Evolutionary conservation across 2,329 filamentous ascomycete species (phyloP), one percentile per base, ranked within the genome.

Genomic region (Zalaria obscura): DNA sequence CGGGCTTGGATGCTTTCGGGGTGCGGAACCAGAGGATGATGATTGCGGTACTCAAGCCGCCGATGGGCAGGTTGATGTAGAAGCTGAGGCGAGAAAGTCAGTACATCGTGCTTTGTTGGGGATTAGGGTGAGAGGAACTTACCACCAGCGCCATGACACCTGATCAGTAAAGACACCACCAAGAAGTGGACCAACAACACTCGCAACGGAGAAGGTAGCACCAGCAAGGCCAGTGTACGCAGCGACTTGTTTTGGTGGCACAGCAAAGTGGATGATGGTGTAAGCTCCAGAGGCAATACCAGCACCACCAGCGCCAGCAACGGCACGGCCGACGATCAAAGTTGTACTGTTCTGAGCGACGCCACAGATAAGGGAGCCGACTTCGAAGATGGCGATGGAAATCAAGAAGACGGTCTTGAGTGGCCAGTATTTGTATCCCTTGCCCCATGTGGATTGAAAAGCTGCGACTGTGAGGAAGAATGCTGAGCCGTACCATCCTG

Each of bases 11-110:
- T 3, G 41, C 36, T 56, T 43, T 59, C 39, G 54, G 62, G 27
- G 48, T 52, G 11, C 55, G 51, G 47, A 70, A 57, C 25, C 38
- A 38, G 34, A 44, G 11, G n/a, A 45, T 29, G 9, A 45, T 27
- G 11, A 40, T 32, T 27, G 37, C 48, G 10, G 36, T 32, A 38
- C 11, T 26, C 8, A 68, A 49, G 4, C 58, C 63, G n/a, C 67
- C 67, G 35, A 74, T 63, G 0, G 70, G 70, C 2, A 75, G 55
- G 47, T 75, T 73, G 52, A 73, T 70, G 44, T 66, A 69, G 55
- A 68, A 69, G 48, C 62, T 18, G 18, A 18, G 18, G 18, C 18
- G 18, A 18, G 18, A 18, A 18, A 18, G 18, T 18, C 18, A 18
- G 18, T 18, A 18, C 2, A 18, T 18, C 18, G 18, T 18, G 18